These are phyloP conservation scores for Pleurotus pulmonarius DNA, from an alignment of 768 basidiomycete genomes.

Conservation along the genomic window DNA sequence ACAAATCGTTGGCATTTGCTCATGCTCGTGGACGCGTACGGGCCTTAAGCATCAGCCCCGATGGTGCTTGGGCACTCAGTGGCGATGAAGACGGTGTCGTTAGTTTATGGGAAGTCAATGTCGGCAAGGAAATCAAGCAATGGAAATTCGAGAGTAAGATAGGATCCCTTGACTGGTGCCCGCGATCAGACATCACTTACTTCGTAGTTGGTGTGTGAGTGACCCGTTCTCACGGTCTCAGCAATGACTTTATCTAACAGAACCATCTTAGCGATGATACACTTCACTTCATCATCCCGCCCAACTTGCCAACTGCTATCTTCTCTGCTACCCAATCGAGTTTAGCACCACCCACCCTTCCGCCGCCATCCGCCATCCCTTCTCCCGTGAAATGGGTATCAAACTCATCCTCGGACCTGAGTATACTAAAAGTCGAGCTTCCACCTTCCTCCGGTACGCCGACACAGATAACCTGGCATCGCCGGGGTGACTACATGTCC, in stretches of 20 bases:
- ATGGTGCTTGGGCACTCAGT: slow-evolving; percentile 88
- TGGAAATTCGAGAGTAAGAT: slow-evolving; percentile 83
- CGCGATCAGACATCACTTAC: slow-evolving; percentile 75
- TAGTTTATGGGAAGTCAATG: slow-evolving; percentile 86
- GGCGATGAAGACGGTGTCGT: slow-evolving; percentile 89
- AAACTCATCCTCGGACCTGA: slow-evolving; percentile 42
- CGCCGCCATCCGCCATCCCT: slow-evolving; percentile 48
- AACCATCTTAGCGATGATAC: slow-evolving; percentile 65
- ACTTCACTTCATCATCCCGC: slow-evolving; percentile 77
- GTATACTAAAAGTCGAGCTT: slow-evolving; percentile 59
- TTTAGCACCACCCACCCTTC: slow-evolving; percentile 62
- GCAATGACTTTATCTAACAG: neutral
- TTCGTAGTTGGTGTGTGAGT: slow-evolving; percentile 80
- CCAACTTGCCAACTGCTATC: slow-evolving; percentile 62
- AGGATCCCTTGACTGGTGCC: slow-evolving; percentile 91
- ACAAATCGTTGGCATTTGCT: slow-evolving; percentile 65
- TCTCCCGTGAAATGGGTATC: slow-evolving; percentile 73
- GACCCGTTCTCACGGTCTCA: neutral
- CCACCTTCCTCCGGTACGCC: slow-evolving; percentile 66
- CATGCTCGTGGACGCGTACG: slow-evolving; percentile 71
- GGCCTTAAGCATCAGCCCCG: slow-evolving; percentile 76
- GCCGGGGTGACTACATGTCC: slow-evolving; percentile 92
- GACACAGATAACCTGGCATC: slow-evolving; percentile 88
- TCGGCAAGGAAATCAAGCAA: slow-evolving; percentile 83
- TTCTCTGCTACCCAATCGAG: slow-evolving; percentile 56